Evolutionary conservation across 305 asterid species (phyloP), one percentile per base, ranked within the genome.

Genomic region (Fraxinus ornus): DNA sequence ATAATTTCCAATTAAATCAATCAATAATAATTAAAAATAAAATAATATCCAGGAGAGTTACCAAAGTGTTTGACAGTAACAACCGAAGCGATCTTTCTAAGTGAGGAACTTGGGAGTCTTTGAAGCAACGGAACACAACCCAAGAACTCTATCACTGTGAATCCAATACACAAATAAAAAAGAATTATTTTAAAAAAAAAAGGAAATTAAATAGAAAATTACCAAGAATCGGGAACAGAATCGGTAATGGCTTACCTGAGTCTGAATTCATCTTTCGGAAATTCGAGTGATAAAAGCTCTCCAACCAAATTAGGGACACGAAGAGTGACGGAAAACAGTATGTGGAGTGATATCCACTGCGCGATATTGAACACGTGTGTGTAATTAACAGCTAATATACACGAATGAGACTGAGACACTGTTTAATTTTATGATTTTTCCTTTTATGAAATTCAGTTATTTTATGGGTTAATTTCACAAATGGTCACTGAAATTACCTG

Each of bases 81-180:
- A 41, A 91, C 71, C 81, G 89, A 89, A 55, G 99, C 97, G 79
- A 96, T 92, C 87, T 84, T 96, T 89, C 78, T 85, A 41, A 91
- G 90, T 22, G 98, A 94, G 35, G 97, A 92, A 80, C 92, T 86
- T 1, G 99, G 98, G 60, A 96, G 93, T 86, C 90, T 89, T 90
- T 96, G 99, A 4, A 96, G 92, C 93, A 96, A 88, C 30, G 98
- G 97, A 84, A 96, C 98, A 24, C 94, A 84, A 52, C 98, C 97
- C 90, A 96, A 85, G 83, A 92, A 96, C 91, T 92, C 99, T 77
- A 92, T 91, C 87, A 94, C 98, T 94, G 92, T 80, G 79, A 77
- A 78, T 78, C 75, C 22, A 81, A 79, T 15, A 64, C 35, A 76
- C 21, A 17, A 33, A 26, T 39, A 15, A 28, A 32, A 80, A 36